A percentile compares a stretch with the other conserved stretches of the same genome.
These are phyloP conservation scores for Sphaerulina vaccinii DNA, from an alignment of 2,329 filamentous ascomycete genomes.

Conservation along the genomic window DNA sequence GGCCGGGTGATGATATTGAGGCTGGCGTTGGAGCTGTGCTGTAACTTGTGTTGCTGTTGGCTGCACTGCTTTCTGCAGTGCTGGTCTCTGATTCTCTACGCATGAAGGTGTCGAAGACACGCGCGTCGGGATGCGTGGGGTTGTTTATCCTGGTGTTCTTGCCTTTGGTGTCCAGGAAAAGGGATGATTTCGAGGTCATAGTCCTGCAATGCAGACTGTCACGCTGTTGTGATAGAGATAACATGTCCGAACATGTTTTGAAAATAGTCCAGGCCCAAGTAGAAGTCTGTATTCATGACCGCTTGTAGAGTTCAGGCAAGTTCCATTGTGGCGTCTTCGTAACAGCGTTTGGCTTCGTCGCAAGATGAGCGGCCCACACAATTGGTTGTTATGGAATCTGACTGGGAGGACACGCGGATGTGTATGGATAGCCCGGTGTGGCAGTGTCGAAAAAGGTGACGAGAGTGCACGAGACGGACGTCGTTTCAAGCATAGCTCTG, in stretches of 20 bases:
- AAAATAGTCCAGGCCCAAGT: not conserved
- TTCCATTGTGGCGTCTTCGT: slow-evolving; percentile 6
- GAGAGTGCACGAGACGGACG: not conserved
- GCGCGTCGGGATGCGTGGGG: slow-evolving; percentile 2
- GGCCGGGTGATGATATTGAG: slow-evolving; percentile 5
- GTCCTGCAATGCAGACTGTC: not conserved
- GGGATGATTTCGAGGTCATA: not conserved
- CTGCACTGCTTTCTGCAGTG: slow-evolving; percentile 4
- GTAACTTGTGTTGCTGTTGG: slow-evolving; percentile 8
- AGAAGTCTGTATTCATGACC: not conserved
- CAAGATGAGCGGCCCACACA: not conserved
- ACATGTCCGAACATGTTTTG: not conserved
- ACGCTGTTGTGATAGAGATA: too few species aligned
- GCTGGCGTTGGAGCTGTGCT: slow-evolving; percentile 9
- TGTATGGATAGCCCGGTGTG: not conserved
- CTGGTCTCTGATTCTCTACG: slow-evolving; percentile 1
- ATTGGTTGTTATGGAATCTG: not conserved
- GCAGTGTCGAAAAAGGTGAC: not conserved
- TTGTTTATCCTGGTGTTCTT: not conserved
- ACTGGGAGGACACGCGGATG: not conserved
- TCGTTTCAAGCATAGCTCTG: not conserved
- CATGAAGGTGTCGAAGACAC: not conserved
- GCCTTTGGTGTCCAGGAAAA: too few species aligned
- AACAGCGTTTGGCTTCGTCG: slow-evolving; percentile 2
- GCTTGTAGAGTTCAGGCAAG: slow-evolving; percentile 5